Conservation (phyloP, 2,329 filamentous ascomycete species). For the Alternaria infectoria region DNA sequence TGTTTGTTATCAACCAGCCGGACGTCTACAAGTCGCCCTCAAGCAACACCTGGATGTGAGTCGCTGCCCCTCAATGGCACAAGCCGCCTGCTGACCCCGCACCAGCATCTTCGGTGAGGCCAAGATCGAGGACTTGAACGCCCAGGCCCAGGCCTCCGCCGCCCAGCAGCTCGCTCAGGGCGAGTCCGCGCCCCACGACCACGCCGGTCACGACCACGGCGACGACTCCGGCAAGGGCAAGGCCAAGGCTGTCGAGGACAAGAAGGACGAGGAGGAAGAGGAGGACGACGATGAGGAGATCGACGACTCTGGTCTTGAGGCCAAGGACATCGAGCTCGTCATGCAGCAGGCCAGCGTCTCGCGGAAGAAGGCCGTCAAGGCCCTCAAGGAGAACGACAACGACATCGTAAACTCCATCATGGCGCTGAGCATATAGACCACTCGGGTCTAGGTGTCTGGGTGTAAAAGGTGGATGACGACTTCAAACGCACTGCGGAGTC, state of each 20-base stretch:
- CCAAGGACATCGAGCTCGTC: conserved; percentile 99
- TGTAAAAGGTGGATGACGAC: conserved; percentile 21
- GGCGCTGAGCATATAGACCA: conserved; percentile 71
- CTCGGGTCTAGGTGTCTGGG: conserved; percentile 11
- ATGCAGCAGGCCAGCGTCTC: conserved; percentile 98
- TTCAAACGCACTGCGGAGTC: conserved; percentile 20
- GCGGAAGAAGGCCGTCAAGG: conserved; percentile 98
- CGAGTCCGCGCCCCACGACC: conserved; percentile 68
- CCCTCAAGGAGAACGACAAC: conserved; percentile 98
- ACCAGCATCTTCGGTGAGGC: conserved; percentile 97
- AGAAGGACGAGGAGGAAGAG: conserved; percentile 60
- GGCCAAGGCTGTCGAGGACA: conserved; percentile 72
- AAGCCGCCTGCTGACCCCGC: conserved; percentile 28
- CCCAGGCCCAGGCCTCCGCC: conserved; percentile 92
- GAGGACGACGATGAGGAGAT: conserved; percentile 91
- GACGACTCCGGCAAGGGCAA: conserved; percentile 69
- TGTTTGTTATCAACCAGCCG: conserved; percentile 99
- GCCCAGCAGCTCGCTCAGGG: conserved; percentile 90
- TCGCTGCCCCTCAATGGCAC: conserved; percentile 23
- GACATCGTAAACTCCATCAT: conserved; percentile 99
- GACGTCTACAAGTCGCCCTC: conserved; percentile 99
- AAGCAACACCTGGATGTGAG: conserved; percentile 99
- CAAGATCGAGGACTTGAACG: conserved; percentile 99
- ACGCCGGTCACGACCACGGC: conserved; percentile 75
- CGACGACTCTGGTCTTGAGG: conserved; percentile 90